Evolutionary conservation across 2,329 filamentous ascomycete genomes (phyloP).

Genomic region (Aspergillus fumigatiaffinis): DNA sequence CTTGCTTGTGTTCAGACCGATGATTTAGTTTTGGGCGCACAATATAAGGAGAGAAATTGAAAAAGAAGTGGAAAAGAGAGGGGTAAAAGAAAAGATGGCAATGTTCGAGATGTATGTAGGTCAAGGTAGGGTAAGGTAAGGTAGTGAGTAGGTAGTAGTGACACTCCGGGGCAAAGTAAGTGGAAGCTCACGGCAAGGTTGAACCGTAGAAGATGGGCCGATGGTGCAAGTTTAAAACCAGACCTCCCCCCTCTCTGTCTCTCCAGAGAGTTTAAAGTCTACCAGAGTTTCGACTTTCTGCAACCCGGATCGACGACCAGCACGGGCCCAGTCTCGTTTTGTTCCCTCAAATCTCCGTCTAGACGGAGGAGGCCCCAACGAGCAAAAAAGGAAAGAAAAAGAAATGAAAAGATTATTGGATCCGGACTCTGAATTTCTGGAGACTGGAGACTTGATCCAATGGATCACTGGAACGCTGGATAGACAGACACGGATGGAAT

Average conservation of each 20-base stretch:
- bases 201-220: conserved; percentile 18
- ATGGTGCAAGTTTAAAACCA: conserved; percentile 18
- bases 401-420: neutral
- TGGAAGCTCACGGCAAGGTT: conserved; percentile 12
- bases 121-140: conserved; percentile 5
- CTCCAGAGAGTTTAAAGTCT: conserved; percentile 19
- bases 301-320: conserved; percentile 22
- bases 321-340: conserved; percentile 17
- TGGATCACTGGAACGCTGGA: neutral
- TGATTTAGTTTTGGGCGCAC: neutral
- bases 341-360: neutral
- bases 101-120: conserved; percentile 4
- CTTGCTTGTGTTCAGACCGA: neutral
- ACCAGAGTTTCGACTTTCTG: conserved; percentile 25
- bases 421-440: neutral
- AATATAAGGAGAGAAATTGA: conserved; percentile 3
- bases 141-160: conserved; percentile 8
- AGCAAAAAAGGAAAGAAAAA: neutral
- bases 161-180: conserved; percentile 14
- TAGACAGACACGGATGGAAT: neutral
- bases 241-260: conserved; percentile 5
- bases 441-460: neutral
- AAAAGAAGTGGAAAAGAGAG: conserved; percentile 8
- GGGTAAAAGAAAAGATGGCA: conserved; percentile 12
- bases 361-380: neutral